These are phyloP conservation scores for Fusarium dlaminii DNA, from an alignment of 2,329 filamentous ascomycete genomes.

Conservation along the genomic window DNA sequence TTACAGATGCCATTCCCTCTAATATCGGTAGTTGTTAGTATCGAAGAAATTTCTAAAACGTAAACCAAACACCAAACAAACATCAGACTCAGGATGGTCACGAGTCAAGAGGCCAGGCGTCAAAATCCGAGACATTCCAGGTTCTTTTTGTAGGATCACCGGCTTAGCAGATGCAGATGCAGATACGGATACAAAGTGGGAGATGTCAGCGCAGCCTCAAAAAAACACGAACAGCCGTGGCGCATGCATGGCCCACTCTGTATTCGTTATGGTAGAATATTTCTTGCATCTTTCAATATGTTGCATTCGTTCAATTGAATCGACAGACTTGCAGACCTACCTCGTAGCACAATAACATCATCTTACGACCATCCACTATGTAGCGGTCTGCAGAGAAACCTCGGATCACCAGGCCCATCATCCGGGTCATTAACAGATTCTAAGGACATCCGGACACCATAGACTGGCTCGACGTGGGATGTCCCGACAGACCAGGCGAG, in stretches of 20 bases:
- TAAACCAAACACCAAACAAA: not conserved
- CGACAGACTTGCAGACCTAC: not conserved
- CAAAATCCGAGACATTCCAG: constrained; percentile 20
- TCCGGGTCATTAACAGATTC: constrained; percentile 16
- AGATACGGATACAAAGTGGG: not conserved
- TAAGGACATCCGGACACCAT: not conserved
- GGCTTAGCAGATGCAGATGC: not conserved
- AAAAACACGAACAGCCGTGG: constrained; percentile 24
- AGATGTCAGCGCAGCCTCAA: constrained; percentile 26
- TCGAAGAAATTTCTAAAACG: constrained; percentile 3
- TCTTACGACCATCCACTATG: constrained; percentile 2
- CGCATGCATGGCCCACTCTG: constrained; percentile 19
- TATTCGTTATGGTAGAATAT: not conserved
- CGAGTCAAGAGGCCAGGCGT: constrained; percentile 20
- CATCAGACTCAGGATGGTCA: constrained; percentile 16
- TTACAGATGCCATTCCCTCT: constrained; percentile 18
- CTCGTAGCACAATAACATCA: constrained; percentile 10
- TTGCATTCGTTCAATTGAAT: constrained; percentile 5
- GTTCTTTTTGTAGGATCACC: not conserved
- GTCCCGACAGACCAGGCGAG: not conserved
- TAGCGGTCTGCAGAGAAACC: constrained; percentile 32
- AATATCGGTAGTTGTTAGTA: not conserved
- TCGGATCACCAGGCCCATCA: constrained; percentile 23
- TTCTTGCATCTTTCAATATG: constrained; percentile 2
- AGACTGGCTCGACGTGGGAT: constrained; percentile 20